These are phyloP conservation scores for Suillus paluster DNA, from an alignment of 768 basidiomycete species.

Conservation along the genomic window DNA sequence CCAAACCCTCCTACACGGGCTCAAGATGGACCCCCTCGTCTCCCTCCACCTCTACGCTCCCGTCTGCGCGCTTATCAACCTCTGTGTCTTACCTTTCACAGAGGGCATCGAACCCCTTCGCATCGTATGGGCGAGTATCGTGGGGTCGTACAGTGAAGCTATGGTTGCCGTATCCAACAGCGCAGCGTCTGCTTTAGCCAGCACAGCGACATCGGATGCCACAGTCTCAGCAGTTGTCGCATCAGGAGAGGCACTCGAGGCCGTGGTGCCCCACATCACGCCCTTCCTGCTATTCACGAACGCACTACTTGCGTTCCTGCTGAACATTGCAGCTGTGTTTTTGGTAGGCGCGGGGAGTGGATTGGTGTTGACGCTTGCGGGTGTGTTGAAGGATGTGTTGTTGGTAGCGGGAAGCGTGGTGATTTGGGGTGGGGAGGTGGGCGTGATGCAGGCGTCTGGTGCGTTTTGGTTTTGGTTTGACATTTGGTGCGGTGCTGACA, in stretches of 20 bases:
- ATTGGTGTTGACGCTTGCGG: slow-evolving; percentile 88
- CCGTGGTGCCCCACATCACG: slow-evolving; percentile 46
- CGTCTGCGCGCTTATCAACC: slow-evolving; percentile 90
- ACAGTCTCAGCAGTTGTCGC: background rate
- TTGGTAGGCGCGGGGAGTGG: slow-evolving; percentile 88
- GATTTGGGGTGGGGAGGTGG: slow-evolving; percentile 80
- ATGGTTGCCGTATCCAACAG: background rate
- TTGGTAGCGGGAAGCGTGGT: slow-evolving; percentile 91
- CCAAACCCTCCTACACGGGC: slow-evolving; percentile 88
- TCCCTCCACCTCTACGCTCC: slow-evolving; percentile 97
- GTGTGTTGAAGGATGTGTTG: slow-evolving; percentile 97
- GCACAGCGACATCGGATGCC: background rate
- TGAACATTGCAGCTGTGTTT: slow-evolving; percentile 95
- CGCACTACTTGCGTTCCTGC: slow-evolving; percentile 82
- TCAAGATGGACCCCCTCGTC: slow-evolving; percentile 97
- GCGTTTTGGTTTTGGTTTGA: slow-evolving; percentile 23
- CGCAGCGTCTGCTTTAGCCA: background rate
- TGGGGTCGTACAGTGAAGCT: slow-evolving; percentile 25
- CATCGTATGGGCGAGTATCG: background rate
- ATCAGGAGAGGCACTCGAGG: background rate
- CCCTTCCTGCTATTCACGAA: slow-evolving; percentile 79
- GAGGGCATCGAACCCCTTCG: slow-evolving; percentile 89
- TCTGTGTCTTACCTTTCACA: slow-evolving; percentile 85
- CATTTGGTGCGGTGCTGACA: slow-evolving; percentile 1
- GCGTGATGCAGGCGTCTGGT: slow-evolving; percentile 85